A percentile compares a stretch with the other conserved stretches of the same genome.
These are phyloP conservation scores for Leucocoprinus birnbaumii DNA, from an alignment of 768 basidiomycete species.

Conservation along the genomic window DNA sequence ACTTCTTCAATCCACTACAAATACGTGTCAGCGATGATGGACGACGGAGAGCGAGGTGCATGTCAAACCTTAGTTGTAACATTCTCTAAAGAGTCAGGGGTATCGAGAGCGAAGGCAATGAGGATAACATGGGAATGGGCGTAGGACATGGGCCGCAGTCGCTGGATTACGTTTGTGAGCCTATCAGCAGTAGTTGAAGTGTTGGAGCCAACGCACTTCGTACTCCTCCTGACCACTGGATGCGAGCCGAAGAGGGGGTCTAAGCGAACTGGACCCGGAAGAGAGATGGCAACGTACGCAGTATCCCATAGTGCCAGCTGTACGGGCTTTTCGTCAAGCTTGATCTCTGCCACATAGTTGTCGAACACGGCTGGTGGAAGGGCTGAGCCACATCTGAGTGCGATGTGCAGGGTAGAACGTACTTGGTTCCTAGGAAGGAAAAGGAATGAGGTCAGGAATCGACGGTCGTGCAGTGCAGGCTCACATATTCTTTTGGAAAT, in stretches of 20 bases:
- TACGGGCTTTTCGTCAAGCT: slow-evolving; percentile 95
- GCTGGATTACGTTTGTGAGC: slow-evolving; percentile 37
- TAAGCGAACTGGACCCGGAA: slow-evolving; percentile 12
- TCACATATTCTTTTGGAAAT: slow-evolving; percentile 94
- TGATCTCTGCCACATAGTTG: slow-evolving; percentile 98
- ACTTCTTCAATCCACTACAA: slow-evolving; percentile 97
- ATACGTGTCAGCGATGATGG: slow-evolving; percentile 6
- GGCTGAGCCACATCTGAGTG: slow-evolving; percentile 16
- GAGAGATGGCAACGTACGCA: slow-evolving; percentile 62
- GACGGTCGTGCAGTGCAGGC: slow-evolving; percentile 27
- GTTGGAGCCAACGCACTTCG: slow-evolving; percentile 50
- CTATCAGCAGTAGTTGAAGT: slow-evolving; percentile 6
- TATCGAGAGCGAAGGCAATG: slow-evolving; percentile 95
- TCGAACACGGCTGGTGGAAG: slow-evolving; percentile 81
- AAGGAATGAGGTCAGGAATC: slow-evolving; percentile 4
- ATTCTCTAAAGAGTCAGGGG: slow-evolving; percentile 95
- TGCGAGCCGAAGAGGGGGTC: slow-evolving; percentile 6
- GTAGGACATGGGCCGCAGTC: slow-evolving; percentile 94
- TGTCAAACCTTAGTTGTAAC: slow-evolving; percentile 78
- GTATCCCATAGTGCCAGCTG: slow-evolving; percentile 99
- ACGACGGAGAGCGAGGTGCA: slow-evolving; percentile 13
- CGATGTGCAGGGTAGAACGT: slow-evolving; percentile 21
- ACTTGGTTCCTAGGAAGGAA: slow-evolving; percentile 54
- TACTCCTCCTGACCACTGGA: slow-evolving; percentile 96
- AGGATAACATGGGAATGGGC: slow-evolving; percentile 98